Base-by-base conservation (phyloP, 257 asterid genomes). In the Solanum megistacrolobum region DNA sequence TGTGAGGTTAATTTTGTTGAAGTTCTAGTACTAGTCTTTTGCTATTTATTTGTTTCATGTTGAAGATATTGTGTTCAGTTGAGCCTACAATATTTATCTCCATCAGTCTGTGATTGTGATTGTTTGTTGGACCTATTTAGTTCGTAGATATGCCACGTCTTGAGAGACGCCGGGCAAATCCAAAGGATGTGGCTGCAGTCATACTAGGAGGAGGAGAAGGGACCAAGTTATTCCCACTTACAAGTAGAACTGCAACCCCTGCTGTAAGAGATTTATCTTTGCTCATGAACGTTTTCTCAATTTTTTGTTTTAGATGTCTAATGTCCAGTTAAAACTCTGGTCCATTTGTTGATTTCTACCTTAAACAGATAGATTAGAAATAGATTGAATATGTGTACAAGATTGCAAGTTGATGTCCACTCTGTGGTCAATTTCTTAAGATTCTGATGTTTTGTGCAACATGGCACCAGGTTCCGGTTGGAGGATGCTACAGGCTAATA, bases 181-280 rank as follows among this genome's bases (percentile, higher is more conserved):
- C 99, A 0, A 95, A 96, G 69, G 95, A 95, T 89, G 99, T 97
- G 90, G 99, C 98, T 66, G 98, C 99, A 20, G 94, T 97, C 86
- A 96, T 97, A 68, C 94, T 97, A 38, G 99, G 99, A 89, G 99
- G 99, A 73, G 99, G 99, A 6, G 91, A 98, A 2, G 99, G 99
- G 38, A 65, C 93, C 2, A 96, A 95, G n/a, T 94, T 97, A 10
- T 96, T 97, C 90, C 99, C 99, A 5, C 98, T 97, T 72, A 97
- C 99, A 11, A 93, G 93, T 86, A 93, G 95, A 94, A 81, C 97
- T 79, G 99, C 99, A 65, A 96, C 98, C 41, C 99, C 99, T 86
- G 99, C 99, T 88, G 99, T 97, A 93, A 94, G 98, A 87, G 55
- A 89, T 31, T 39, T 76, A 66, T 69, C 39, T 32, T 81, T 69